Conservation (phyloP, 75 land plant genomes). For the Selaginella moellendorffii region DNA sequence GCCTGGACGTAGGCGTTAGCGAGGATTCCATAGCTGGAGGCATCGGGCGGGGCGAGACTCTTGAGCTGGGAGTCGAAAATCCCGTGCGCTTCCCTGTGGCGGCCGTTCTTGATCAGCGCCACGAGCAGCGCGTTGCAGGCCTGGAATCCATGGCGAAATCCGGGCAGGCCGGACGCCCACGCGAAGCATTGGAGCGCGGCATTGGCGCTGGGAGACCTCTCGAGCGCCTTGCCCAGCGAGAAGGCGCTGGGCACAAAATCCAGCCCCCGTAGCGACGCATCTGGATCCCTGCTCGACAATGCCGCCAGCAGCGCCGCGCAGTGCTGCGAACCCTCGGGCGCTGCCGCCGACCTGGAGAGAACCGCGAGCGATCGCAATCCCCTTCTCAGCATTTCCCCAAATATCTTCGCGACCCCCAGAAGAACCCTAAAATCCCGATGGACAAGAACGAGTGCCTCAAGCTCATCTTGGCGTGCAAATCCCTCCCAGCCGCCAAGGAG, state of each 20-base stretch:
- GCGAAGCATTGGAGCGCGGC: not conserved
- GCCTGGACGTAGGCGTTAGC: not conserved
- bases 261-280: not conserved
- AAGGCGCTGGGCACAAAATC: not conserved
- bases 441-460: not conserved
- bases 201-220: not conserved
- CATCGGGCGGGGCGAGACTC: not conserved
- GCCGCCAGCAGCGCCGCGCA: not conserved
- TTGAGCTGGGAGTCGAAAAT: not conserved
- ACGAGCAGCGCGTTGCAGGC: not conserved
- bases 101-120: not conserved
- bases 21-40: not conserved
- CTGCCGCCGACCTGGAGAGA: not conserved
- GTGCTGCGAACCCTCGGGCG: not conserved
- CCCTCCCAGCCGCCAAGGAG: not conserved
- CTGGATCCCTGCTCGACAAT: not conserved
- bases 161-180: not conserved
- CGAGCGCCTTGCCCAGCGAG: not conserved
- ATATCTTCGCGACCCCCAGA: not conserved
- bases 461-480: not conserved
- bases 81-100: not conserved
- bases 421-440: not conserved
- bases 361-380: too few species aligned
- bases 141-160: not conserved
- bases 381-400: not conserved